Evolutionary conservation across 768 basidiomycete genomes (phyloP), one percentile per base, ranked within the genome.

Genomic region (Flagelloscypha sp.): DNA sequence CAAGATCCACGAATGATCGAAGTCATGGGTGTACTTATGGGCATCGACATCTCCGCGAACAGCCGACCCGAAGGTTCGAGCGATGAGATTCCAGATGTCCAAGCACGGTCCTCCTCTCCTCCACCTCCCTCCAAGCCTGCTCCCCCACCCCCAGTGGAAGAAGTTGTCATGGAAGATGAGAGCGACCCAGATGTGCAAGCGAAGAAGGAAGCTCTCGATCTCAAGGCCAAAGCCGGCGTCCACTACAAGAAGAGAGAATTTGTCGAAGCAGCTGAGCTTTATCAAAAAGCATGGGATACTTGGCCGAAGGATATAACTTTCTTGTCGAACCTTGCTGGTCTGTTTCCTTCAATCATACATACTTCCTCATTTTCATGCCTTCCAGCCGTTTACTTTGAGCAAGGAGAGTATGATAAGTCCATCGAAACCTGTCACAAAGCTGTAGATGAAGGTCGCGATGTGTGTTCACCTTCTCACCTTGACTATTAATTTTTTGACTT

Each of bases 391-490:
- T 85, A 93, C 61, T 92, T 90, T 49, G 95, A 99, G 62, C 72
- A 94, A 56, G 88, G 82, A 7, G 80, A 98, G 23, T 97, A 81
- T 49, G 84, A 89, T 61, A 82, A 86, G 55, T 76, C 78, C 38
- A 93, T 99, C 49, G 84, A 92, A 56, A 76, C 78, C 0, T 93
- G 89, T 56, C 81, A 95, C 51, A 93, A 89, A 61, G 94, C 95
- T n/a, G 84, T 89, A 28, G 95, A 98, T 9, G 87, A 97, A 53
- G 95, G 90, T 21, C 82, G 93, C 41, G 70, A 66, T 41, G 83
- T 85, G 47, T 30, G 73, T 52, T 33, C 27, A 2, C 8, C 7
- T 4, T 34, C 13, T 15, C n/a, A 18, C 25, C 21, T 25, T 27
- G 18, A 2, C 25, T 12, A 13, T n/a, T 7, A 17, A 20, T 23